Percentiles rank a stretch among this genome's conserved stretches.
Evolutionary conservation across 495 filamentous ascomycete genomes (phyloP).

Genomic region (Lepidopterella palustris): DNA sequence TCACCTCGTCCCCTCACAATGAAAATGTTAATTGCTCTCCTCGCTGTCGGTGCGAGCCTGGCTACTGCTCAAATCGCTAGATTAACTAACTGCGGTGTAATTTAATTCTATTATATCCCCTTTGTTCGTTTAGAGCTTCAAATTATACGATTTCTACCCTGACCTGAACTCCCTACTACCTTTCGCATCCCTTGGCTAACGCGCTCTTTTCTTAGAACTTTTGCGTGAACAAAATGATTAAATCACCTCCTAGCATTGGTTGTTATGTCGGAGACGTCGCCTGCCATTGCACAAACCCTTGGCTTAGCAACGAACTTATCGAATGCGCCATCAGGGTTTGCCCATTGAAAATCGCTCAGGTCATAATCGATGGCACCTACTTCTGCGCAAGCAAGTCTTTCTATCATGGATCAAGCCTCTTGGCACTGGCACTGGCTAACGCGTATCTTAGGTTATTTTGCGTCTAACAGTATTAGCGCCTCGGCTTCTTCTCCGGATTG

Average conservation of each 20-base stretch:
- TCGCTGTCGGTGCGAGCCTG: slow-evolving; percentile 31
- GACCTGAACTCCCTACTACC: neutral
- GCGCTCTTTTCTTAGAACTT: slow-evolving; percentile 45
- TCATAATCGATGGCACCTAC: slow-evolving; percentile 38
- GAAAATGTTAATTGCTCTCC: slow-evolving; percentile 34
- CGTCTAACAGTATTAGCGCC: slow-evolving; percentile 12
- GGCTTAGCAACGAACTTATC: slow-evolving; percentile 69
- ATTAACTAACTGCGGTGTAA: slow-evolving; percentile 24
- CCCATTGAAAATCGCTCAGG: slow-evolving; percentile 30
- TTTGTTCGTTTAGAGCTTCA: neutral
- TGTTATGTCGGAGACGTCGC: slow-evolving; percentile 51
- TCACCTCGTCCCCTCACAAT: slow-evolving; percentile 24
- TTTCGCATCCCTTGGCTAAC: neutral
- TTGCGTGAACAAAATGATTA: slow-evolving; percentile 69
- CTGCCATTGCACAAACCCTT: slow-evolving; percentile 63
- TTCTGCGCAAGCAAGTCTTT: slow-evolving; percentile 37
- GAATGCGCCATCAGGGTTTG: slow-evolving; percentile 72
- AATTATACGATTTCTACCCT: neutral
- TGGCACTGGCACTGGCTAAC: slow-evolving; percentile 1
- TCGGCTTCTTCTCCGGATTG: slow-evolving; percentile 14
- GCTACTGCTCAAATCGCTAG: slow-evolving; percentile 30
- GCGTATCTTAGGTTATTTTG: slow-evolving; percentile 12
- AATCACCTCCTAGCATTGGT: slow-evolving; percentile 52
- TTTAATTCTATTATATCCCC: slow-evolving; percentile 1
- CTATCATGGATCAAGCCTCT: neutral